Percentiles rank a stretch among this genome's conserved stretches.
Evolutionary conservation across 768 basidiomycete genomes (phyloP).

Genomic region (Kwoniella sp.): DNA sequence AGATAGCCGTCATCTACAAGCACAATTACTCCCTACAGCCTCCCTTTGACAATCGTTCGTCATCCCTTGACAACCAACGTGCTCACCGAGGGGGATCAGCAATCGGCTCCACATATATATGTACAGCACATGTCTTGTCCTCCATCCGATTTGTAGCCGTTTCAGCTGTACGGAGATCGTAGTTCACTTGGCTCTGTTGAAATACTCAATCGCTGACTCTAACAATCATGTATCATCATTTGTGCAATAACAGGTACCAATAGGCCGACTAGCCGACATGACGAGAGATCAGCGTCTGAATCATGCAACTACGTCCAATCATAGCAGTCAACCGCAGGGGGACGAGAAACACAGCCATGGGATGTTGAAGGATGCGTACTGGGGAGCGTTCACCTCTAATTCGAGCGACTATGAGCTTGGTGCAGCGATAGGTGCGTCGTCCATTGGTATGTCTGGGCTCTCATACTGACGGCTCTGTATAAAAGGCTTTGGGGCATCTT

Average conservation of each 20-base stretch:
- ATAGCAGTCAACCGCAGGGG: not conserved
- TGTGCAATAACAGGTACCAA: not conserved
- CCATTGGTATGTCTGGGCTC: not conserved
- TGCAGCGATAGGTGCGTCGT: conserved; percentile 61
- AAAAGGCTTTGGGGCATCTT: conserved; percentile 82
- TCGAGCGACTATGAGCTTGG: conserved; percentile 74
- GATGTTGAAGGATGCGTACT: conserved; percentile 35
- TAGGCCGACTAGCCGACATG: not conserved
- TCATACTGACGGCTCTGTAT: not conserved
- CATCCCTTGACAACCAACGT: too few species aligned
- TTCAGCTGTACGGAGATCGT: too few species aligned
- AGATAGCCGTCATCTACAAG: too few species aligned
- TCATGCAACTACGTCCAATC: not conserved
- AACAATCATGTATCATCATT: not conserved
- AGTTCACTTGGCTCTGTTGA: too few species aligned
- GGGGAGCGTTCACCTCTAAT: conserved; percentile 46
- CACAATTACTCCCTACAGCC: too few species aligned
- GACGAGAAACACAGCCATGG: not conserved
- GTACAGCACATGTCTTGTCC: too few species aligned
- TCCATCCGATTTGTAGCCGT: too few species aligned
- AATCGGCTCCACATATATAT: too few species aligned
- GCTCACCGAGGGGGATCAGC: too few species aligned
- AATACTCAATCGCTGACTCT: too few species aligned
- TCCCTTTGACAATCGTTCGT: too few species aligned
- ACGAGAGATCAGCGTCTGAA: not conserved